Evolutionary conservation across 495 filamentous ascomycete species (phyloP), one percentile per base, ranked within the genome.

Genomic region (Pseudoneurospora amorphoporcata): DNA sequence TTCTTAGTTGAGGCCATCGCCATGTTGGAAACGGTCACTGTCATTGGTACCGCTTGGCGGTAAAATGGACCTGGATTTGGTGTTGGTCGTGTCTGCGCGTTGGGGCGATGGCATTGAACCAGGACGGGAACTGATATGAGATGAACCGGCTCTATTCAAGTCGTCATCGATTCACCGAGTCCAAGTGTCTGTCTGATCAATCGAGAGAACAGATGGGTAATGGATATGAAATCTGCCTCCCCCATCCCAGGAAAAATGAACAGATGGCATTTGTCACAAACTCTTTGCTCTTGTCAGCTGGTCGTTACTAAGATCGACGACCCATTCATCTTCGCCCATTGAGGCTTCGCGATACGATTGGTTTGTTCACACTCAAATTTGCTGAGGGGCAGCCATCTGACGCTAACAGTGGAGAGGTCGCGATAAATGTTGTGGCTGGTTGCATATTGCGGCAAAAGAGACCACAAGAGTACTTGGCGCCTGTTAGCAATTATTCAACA

Each of bases 1-100:
- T 74, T 73, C 14, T 47, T 71, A 1, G 58, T 8, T 14, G 68
- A 42, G 10, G 71, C 72, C 75, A 76, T 77, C 14, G 53, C 7
- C 29, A 65, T 29, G 14, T 65, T 35, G 12, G 53, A 40, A 29
- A 3, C 32, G 3, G 5, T 32, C 29, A 61, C 53, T 61, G 6
- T 17, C 29, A 35, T 35, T 32, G 12, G 32, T 7, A 7, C 53
- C 29, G 29, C 53, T 65, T 37, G 53, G 53, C n/a, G 8, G 29
- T 65, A 17, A 23, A 16, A 61, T 35, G 53, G 29, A 19, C 14
- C 23, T 10, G 7, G 39, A 12, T 10, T 39, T 29, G 47, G 39
- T 40, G 53, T 10, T 16, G 53, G 53, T 61, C 23, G 53, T 17
- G 53, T 61, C 29, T 16, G 29, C 53, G 29, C 5, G 35, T 37